Evolutionary conservation across 1,284 basidiomycete species (phyloP).

Genomic region (Ganoderma lingzhi): DNA sequence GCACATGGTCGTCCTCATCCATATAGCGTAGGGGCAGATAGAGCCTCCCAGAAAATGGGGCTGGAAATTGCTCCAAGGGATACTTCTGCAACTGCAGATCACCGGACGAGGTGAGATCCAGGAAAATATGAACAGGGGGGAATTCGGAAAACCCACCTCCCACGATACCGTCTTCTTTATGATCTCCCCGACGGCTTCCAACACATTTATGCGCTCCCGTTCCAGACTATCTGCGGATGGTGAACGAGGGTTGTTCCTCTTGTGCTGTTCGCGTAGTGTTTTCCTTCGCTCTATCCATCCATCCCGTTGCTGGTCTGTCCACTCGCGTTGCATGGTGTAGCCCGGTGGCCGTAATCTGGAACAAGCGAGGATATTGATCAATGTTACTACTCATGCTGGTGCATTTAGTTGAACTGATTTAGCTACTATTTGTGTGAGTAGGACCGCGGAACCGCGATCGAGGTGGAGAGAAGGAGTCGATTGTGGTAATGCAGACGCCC

Average conservation of each 20-base stretch:
- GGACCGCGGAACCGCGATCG: not conserved
- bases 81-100: not conserved
- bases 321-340: not conserved
- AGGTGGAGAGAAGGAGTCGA: too few relatives aligned
- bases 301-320: not conserved
- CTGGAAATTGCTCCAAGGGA: not conserved
- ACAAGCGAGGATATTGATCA: not conserved
- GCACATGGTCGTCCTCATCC: not conserved
- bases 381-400: not conserved
- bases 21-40: not conserved
- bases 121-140: not conserved
- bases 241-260: conserved; percentile 1
- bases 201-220: not conserved
- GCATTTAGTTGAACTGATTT: not conserved
- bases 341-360: not conserved
- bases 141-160: not conserved
- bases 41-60: not conserved
- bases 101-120: not conserved
- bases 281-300: not conserved
- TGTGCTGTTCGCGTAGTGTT: not conserved
- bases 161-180: not conserved
- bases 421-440: not conserved
- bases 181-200: not conserved
- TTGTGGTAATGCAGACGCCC: not conserved
- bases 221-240: not conserved